These are phyloP conservation scores for Metschnikowia similis DNA, from an alignment of 805 yeast species.

Conservation along the genomic window DNA sequence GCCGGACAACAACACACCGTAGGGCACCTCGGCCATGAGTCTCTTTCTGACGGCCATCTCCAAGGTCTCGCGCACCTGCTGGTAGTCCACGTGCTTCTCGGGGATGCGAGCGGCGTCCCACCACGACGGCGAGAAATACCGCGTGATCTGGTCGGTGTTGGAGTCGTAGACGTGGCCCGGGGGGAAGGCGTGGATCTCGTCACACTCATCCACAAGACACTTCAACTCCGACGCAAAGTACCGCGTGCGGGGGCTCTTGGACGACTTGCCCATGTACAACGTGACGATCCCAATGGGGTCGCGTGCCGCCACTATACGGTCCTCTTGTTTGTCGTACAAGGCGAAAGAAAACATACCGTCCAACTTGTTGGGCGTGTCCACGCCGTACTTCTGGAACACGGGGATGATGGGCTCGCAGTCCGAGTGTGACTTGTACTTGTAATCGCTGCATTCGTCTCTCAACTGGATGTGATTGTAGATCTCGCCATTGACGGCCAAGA, in stretches of 20 bases:
- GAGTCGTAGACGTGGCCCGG: slow-evolving; percentile 98
- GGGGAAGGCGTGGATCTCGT: slow-evolving; percentile 87
- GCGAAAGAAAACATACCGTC: slow-evolving; percentile 99
- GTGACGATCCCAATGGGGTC: slow-evolving; percentile 98
- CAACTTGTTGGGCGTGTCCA: slow-evolving; percentile 85
- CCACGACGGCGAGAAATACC: slow-evolving; percentile 94
- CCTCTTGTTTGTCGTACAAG: slow-evolving; percentile 75
- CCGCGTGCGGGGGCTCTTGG: slow-evolving; percentile 66
- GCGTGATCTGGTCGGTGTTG: slow-evolving; percentile 72
- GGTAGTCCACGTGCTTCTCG: slow-evolving; percentile 68
- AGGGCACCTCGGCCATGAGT: slow-evolving; percentile 99
- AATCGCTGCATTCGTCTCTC: slow-evolving; percentile 70
- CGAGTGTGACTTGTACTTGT: slow-evolving; percentile 76
- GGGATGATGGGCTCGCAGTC: slow-evolving; percentile 99
- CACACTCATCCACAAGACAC: slow-evolving; percentile 93
- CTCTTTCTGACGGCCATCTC: slow-evolving; percentile 98
- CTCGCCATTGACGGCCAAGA: slow-evolving; percentile 93
- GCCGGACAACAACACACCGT: slow-evolving; percentile 95
- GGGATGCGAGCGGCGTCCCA: slow-evolving; percentile 82
- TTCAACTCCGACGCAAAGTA: slow-evolving; percentile 94
- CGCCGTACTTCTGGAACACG: slow-evolving; percentile 76
- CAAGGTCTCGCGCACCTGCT: slow-evolving; percentile 67
- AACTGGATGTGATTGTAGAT: slow-evolving; percentile 93
- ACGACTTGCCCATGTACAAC: slow-evolving; percentile 85
- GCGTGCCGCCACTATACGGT: slow-evolving; percentile 93